Evolutionary conservation across 148 eudicot genomes (phyloP).

Genomic region (Pouteria glomerata): DNA sequence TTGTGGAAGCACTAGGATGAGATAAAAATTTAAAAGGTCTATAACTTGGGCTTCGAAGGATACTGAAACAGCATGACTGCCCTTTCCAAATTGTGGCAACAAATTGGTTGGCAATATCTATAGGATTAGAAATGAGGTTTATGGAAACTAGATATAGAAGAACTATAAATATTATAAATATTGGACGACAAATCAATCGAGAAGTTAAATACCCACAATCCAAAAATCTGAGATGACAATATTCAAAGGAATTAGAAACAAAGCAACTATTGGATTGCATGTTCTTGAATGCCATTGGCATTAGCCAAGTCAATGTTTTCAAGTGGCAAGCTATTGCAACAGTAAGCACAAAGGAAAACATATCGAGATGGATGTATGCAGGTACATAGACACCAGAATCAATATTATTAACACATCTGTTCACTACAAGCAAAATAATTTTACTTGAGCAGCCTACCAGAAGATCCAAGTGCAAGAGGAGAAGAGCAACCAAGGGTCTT

Average conservation of each 20-base stretch:
- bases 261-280: neutral
- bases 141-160: no score
- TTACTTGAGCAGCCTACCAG: constrained; percentile 27
- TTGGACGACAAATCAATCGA: neutral
- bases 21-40: no score
- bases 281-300: no score
- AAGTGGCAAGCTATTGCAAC: neutral
- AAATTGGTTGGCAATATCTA: neutral
- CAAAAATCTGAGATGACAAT: neutral
- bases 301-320: neutral
- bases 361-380: neutral
- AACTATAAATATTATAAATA: no score
- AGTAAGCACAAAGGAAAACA: neutral
- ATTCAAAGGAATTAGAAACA: neutral
- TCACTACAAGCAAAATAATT: neutral
- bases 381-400: neutral
- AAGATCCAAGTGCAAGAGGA: constrained; percentile 43
- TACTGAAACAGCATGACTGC: neutral
- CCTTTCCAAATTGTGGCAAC: neutral
- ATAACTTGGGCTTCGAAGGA: no score
- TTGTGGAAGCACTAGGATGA: no score
- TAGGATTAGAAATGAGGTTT: neutral
- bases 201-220: neutral
- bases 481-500: constrained; percentile 38
- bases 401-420: neutral